Evolutionary conservation across 2,329 filamentous ascomycete genomes (phyloP).

Genomic region (Davidsoniella eucalypti): DNA sequence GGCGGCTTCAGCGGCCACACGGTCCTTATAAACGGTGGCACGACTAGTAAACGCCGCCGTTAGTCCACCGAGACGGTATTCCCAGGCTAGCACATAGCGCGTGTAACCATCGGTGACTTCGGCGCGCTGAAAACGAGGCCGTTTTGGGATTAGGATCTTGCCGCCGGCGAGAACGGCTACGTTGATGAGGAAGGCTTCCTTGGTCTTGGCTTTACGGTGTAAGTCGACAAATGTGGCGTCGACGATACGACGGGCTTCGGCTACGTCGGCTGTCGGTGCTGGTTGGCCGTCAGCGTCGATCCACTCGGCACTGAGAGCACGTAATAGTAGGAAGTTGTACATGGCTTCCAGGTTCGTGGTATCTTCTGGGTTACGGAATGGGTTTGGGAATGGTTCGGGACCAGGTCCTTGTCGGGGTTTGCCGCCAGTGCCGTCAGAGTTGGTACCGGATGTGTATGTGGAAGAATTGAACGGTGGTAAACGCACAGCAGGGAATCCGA

Average conservation of each 20-base stretch:
- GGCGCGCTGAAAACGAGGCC: conserved; percentile 8
- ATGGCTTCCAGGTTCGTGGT: conserved; percentile 41
- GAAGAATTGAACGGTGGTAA: not conserved
- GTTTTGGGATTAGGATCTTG: conserved; percentile 28
- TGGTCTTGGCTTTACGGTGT: conserved; percentile 31
- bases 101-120: conserved; percentile 5
- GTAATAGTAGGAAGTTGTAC: conserved; percentile 36
- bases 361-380: conserved; percentile 20
- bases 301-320: conserved; percentile 35
- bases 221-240: conserved; percentile 37
- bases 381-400: conserved; percentile 11
- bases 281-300: conserved; percentile 29
- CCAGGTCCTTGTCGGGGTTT: not conserved
- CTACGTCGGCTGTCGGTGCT: conserved; percentile 28
- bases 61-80: conserved; percentile 9
- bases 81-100: conserved; percentile 10
- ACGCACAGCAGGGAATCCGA: conserved; percentile 8
- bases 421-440: not conserved
- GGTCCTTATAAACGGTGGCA: conserved; percentile 7
- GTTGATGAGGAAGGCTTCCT: conserved; percentile 42
- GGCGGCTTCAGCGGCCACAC: not conserved
- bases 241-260: conserved; percentile 38
- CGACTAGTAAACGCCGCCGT: conserved; percentile 8
- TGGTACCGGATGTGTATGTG: not conserved
- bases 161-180: conserved; percentile 40